Evolutionary conservation across 495 filamentous ascomycete genomes (phyloP).

Genomic region (Trichoderma erinaceum): DNA sequence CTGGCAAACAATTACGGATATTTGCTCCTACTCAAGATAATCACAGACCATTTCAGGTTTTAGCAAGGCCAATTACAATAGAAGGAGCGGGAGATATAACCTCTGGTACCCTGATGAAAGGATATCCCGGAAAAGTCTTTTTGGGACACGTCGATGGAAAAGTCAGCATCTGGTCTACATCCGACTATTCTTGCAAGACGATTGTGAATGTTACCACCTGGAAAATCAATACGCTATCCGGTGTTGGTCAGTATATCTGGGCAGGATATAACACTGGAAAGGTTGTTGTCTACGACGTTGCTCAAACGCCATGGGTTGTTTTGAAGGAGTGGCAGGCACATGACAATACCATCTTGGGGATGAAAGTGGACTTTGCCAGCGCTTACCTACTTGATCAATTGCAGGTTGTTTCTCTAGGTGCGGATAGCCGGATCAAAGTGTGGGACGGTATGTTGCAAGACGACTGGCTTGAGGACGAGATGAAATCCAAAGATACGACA

Average conservation of each 20-base stretch:
- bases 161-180: constrained; percentile 78
- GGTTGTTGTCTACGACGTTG: constrained; percentile 87
- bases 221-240: constrained; percentile 85
- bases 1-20: constrained; percentile 80
- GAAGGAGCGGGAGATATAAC: constrained; percentile 77
- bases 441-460: constrained; percentile 95
- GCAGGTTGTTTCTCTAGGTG: constrained; percentile 83
- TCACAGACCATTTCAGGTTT: constrained; percentile 59
- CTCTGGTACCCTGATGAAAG: constrained; percentile 66
- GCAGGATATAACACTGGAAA: constrained; percentile 93
- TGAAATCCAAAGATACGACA: constrained; percentile 73
- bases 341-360: constrained; percentile 67
- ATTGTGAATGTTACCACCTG: constrained; percentile 83
- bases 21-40: constrained; percentile 70
- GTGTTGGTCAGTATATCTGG: constrained; percentile 83
- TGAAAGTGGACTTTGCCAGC: constrained; percentile 73
- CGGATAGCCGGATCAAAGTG: constrained; percentile 73
- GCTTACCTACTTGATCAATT: constrained; percentile 79
- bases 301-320: constrained; percentile 72
- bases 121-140: constrained; percentile 74
- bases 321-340: constrained; percentile 95
- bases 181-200: constrained; percentile 65
- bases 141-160: constrained; percentile 93
- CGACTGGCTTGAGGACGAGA: constrained; percentile 84
- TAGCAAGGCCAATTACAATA: constrained; percentile 59